Percentiles rank a stretch among this genome's conserved stretches.
Evolutionary conservation across 2,329 filamentous ascomycete genomes (phyloP).

Genomic region (Penicillium sp.): DNA sequence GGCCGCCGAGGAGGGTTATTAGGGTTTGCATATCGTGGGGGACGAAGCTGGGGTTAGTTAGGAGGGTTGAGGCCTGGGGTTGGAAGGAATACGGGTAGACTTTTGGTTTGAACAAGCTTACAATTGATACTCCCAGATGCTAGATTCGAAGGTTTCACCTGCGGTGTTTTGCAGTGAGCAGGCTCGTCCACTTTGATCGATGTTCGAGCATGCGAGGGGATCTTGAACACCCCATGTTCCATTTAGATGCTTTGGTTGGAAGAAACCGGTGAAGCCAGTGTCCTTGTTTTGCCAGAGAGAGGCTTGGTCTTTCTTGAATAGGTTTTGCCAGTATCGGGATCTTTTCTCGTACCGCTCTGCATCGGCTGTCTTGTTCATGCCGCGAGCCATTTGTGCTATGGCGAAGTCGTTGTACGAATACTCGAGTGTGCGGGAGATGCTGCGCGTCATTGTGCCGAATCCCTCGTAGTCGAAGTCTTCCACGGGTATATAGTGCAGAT

Average conservation of each 20-base stretch:
- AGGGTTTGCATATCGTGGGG: conserved; percentile 53
- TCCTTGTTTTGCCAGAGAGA: conserved; percentile 57
- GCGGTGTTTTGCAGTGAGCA: conserved; percentile 35
- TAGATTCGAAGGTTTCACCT: conserved; percentile 35
- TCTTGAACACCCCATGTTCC: conserved; percentile 67
- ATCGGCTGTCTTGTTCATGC: conserved; percentile 55
- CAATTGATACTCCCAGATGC: conserved; percentile 40
- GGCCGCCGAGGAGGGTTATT: conserved; percentile 59
- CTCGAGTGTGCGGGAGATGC: conserved; percentile 69
- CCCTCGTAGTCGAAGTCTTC: conserved; percentile 66
- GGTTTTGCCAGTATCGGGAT: conserved; percentile 65
- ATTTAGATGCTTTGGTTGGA: conserved; percentile 68
- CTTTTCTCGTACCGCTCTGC: conserved; percentile 57
- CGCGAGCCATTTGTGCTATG: conserved; percentile 60
- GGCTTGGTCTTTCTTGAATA: conserved; percentile 61
- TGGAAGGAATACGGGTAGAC: conserved; percentile 23
- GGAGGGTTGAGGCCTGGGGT: conserved; percentile 39
- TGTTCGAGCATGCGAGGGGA: conserved; percentile 56
- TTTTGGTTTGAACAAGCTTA: conserved; percentile 45
- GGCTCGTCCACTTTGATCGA: conserved; percentile 43
- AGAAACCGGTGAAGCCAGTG: conserved; percentile 68
- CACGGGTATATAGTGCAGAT: conserved; percentile 66
- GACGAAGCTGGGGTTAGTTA: conserved; percentile 45
- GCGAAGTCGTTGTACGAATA: conserved; percentile 74
- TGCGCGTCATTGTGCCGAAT: conserved; percentile 67